phyloP scores from a whole-genome alignment of 441 rosid species.

The Breynia disticha region DNA sequence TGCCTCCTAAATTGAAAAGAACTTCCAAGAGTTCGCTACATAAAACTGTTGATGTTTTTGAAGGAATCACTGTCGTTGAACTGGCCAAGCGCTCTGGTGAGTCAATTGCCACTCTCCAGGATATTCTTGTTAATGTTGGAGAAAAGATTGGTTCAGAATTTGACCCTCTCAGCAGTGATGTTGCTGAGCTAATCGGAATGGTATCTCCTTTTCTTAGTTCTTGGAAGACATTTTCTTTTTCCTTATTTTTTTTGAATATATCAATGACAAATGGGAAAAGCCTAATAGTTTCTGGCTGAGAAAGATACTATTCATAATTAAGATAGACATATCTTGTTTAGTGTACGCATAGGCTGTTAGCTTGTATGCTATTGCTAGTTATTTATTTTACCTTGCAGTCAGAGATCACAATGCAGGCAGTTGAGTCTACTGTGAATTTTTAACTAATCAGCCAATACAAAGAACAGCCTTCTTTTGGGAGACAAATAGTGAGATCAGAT shows the following conservation, averaged over 20 bases:
- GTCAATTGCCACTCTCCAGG: conserved; percentile 41
- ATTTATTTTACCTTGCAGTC: no score
- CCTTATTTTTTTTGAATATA: not conserved
- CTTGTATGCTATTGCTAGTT: no score
- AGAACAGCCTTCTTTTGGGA: no score
- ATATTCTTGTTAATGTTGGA: conserved; percentile 75
- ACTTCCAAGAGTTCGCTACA: conserved; percentile 37
- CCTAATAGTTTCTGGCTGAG: not conserved
- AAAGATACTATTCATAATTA: no score
- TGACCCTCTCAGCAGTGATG: conserved; percentile 66
- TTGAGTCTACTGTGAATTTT: no score
- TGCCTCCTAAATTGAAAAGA: conserved; percentile 53
- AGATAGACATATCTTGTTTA: no score
- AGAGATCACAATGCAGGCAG: no score
- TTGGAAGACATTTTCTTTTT: not conserved
- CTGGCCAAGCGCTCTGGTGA: conserved; percentile 69
- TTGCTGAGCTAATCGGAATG: conserved; percentile 84
- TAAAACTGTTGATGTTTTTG: conserved; percentile 67
- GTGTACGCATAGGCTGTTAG: no score
- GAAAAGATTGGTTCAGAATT: conserved; percentile 69
- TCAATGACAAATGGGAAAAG: not conserved
- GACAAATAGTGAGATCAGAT: no score
- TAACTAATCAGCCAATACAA: no score
- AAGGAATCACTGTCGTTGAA: conserved; percentile 74
- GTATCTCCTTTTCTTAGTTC: conserved; percentile 26